phyloP scores from a whole-genome alignment of 1,284 basidiomycete genomes.

The Melampsora americana region DNA sequence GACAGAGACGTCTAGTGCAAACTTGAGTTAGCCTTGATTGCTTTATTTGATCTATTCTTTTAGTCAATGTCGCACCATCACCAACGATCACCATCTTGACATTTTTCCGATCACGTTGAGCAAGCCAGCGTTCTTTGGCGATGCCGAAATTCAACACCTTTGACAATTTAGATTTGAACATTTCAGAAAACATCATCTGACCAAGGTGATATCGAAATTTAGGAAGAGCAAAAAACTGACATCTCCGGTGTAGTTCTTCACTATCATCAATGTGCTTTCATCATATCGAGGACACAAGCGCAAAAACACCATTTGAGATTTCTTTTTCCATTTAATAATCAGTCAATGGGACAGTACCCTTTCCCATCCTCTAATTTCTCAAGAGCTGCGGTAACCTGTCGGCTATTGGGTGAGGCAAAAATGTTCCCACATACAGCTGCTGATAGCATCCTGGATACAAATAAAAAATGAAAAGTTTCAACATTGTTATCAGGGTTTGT shows the following conservation, averaged over 20 bases:
- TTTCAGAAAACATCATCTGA: slow-evolving; percentile 53
- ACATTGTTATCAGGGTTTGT: not conserved
- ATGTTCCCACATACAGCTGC: slow-evolving; percentile 82
- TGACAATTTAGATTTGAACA: slow-evolving; percentile 53
- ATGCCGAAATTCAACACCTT: slow-evolving; percentile 90
- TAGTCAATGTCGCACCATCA: slow-evolving; percentile 19
- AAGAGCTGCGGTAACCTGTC: slow-evolving; percentile 74
- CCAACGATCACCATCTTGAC: slow-evolving; percentile 78
- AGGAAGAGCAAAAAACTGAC: slow-evolving; percentile 10
- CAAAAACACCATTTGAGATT: too few relatives aligned
- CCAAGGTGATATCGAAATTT: not conserved
- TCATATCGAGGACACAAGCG: not conserved
- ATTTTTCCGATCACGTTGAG: slow-evolving; percentile 66
- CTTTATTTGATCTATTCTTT: slow-evolving; percentile 57
- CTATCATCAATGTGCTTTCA: slow-evolving; percentile 70
- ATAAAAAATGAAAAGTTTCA: not conserved
- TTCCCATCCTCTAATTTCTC: slow-evolving; percentile 72
- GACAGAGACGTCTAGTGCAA: slow-evolving; percentile 72
- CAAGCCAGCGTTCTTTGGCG: slow-evolving; percentile 78
- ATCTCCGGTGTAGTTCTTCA: slow-evolving; percentile 60
- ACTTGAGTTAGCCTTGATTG: not conserved
- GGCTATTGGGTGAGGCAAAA: slow-evolving; percentile 81
- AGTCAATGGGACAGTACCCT: slow-evolving; percentile 62
- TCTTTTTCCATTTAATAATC: too few relatives aligned
- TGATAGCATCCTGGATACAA: slow-evolving; percentile 63